These are phyloP conservation scores for Fusarium cicatricum DNA, from an alignment of 2,329 filamentous ascomycete genomes.

Conservation along the genomic window DNA sequence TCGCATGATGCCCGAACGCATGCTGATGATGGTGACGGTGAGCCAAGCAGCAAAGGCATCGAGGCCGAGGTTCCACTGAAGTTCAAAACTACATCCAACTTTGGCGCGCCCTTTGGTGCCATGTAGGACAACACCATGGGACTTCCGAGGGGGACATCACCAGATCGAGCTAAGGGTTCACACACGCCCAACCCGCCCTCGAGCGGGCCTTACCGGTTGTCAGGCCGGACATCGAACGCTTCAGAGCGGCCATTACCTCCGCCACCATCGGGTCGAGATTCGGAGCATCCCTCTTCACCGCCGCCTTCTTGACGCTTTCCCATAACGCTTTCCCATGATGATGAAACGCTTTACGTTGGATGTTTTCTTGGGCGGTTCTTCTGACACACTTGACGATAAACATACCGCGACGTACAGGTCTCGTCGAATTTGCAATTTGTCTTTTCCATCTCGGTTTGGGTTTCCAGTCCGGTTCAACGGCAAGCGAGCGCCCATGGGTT, in stretches of 20 bases:
- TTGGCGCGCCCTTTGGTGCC: slow-evolving; percentile 56
- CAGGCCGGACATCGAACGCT: slow-evolving; percentile 3
- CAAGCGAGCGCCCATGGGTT: slow-evolving; percentile 31
- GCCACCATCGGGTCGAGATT: slow-evolving; percentile 6
- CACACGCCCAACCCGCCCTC: slow-evolving; percentile 6
- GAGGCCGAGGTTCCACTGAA: slow-evolving; percentile 57
- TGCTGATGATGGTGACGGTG: slow-evolving; percentile 38
- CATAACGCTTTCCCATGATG: slow-evolving; percentile 15
- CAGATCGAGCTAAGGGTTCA: neutral
- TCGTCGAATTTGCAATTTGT: slow-evolving; percentile 30
- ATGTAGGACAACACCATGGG: slow-evolving; percentile 33
- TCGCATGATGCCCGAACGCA: slow-evolving; percentile 34
- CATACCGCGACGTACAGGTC: slow-evolving; percentile 6
- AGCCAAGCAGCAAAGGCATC: slow-evolving; percentile 39
- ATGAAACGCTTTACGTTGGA: slow-evolving; percentile 25
- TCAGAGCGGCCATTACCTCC: slow-evolving; percentile 2
- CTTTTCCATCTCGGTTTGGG: slow-evolving; percentile 15
- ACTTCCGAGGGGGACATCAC: neutral
- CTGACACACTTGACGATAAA: slow-evolving; percentile 21
- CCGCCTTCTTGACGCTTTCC: neutral
- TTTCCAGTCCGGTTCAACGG: slow-evolving; percentile 15
- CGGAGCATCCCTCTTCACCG: neutral
- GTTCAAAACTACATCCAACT: slow-evolving; percentile 56
- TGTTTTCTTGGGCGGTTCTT: slow-evolving; percentile 6
- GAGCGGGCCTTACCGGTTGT: neutral